These are phyloP conservation scores for Rhodotorula graminis DNA, from an alignment of 768 basidiomycete genomes.

Conservation along the genomic window DNA sequence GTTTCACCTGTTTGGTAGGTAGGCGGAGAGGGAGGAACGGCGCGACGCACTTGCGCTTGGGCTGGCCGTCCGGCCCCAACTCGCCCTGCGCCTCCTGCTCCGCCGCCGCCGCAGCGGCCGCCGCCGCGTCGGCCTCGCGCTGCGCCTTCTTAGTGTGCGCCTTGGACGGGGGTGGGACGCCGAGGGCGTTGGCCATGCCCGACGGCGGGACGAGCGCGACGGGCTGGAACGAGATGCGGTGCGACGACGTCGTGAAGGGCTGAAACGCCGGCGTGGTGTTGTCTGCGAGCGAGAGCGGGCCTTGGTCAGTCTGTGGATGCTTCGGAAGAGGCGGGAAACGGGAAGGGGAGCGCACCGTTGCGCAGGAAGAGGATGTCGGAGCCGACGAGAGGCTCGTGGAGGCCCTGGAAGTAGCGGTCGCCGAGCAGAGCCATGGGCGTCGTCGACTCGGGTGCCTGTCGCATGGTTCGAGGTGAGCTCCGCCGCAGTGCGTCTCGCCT, in stretches of 20 bases:
- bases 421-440: conserved; percentile 15
- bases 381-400: conserved; percentile 24
- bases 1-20: too few relatives aligned
- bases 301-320: too few relatives aligned
- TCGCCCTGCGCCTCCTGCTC: too few relatives aligned
- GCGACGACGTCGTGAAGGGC: conserved; percentile 11
- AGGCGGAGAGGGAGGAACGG: not conserved
- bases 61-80: too few relatives aligned
- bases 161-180: not conserved
- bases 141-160: too few relatives aligned
- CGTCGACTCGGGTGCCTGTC: not conserved
- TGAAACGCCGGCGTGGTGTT: not conserved
- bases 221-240: conserved; percentile 26
- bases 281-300: too few relatives aligned
- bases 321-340: too few relatives aligned
- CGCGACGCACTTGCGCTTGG: not conserved
- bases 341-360: not conserved
- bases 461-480: not conserved
- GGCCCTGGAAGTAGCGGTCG: conserved; percentile 15
- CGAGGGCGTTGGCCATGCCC: not conserved
- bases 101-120: not conserved
- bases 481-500: not conserved
- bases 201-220: conserved; percentile 6
- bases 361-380: conserved; percentile 19
- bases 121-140: not conserved